phyloP scores from a whole-genome alignment of 192 early-diverging fungal genomes.

The Geranomyces michiganensis region DNA sequence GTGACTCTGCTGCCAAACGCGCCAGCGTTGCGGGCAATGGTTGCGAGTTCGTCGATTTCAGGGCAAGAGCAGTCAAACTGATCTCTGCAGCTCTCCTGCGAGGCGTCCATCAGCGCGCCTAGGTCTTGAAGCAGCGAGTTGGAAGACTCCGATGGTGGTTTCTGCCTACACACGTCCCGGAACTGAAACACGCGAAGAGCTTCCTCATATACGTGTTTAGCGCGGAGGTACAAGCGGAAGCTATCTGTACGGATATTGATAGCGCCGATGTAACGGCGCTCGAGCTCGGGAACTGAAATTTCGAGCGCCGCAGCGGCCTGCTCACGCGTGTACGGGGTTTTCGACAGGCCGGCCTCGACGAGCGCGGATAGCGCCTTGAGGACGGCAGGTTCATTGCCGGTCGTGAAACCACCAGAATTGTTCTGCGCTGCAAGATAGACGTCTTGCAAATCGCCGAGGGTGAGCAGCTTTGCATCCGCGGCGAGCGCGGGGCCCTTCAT shows the following conservation, averaged over 20 bases:
- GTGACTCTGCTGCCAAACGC: constrained; percentile 84
- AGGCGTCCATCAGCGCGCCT: constrained; percentile 88
- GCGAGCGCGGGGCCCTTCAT: background rate
- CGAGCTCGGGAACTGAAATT: constrained; percentile 32
- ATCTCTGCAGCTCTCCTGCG: constrained; percentile 79
- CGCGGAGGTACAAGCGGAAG: constrained; percentile 78
- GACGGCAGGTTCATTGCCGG: constrained; percentile 10
- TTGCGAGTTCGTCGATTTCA: constrained; percentile 80
- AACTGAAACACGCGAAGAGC: constrained; percentile 79
- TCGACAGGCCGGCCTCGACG: constrained; percentile 25
- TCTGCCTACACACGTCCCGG: constrained; percentile 56
- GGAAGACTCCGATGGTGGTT: background rate
- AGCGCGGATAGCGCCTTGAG: constrained; percentile 19
- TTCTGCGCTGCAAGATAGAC: background rate
- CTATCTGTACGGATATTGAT: constrained; percentile 62
- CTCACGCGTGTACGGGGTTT: constrained; percentile 37
- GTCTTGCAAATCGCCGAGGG: constrained; percentile 37
- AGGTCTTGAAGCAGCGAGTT: constrained; percentile 52
- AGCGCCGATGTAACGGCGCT: constrained; percentile 47
- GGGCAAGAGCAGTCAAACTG: constrained; percentile 82
- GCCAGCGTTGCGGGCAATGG: constrained; percentile 51
- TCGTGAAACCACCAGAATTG: background rate
- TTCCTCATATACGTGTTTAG: constrained; percentile 83
- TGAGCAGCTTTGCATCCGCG: constrained; percentile 3
- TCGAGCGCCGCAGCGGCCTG: constrained; percentile 39